Conservation (phyloP, 2,329 filamentous ascomycete species). For the Phialophora chinensis region DNA sequence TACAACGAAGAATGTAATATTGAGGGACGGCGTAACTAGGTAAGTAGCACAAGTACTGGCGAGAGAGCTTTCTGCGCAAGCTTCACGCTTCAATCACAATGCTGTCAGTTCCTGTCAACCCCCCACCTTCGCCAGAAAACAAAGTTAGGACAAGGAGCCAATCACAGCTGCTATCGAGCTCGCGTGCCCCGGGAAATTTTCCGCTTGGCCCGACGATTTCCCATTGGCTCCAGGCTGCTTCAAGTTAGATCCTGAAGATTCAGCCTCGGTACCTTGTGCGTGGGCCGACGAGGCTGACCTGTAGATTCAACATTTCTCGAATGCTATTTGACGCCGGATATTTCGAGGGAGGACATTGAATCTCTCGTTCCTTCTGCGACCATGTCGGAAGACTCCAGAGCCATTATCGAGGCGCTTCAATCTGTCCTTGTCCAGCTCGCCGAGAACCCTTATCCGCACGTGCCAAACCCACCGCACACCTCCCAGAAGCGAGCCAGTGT, state of each 20-base stretch:
- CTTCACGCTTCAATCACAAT: not conserved
- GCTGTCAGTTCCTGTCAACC: constrained; percentile 3
- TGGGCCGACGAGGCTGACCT: constrained; percentile 6
- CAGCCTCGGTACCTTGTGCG: constrained; percentile 11
- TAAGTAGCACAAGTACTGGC: not conserved
- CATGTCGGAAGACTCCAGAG: constrained; percentile 36
- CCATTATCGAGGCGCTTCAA: constrained; percentile 35
- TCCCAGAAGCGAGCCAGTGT: constrained; percentile 69
- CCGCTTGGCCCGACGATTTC: not conserved
- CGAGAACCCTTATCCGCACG: constrained; percentile 49
- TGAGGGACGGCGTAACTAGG: not conserved
- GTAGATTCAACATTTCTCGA: not conserved
- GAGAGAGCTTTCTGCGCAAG: not conserved
- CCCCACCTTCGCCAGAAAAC: constrained; percentile 14
- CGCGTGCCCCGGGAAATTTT: not conserved
- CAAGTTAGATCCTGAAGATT: not conserved
- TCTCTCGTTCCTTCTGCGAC: not conserved
- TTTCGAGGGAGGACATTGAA: no score
- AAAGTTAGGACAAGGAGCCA: constrained; percentile 6
- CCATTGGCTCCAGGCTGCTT: not conserved
- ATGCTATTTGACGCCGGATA: no score
- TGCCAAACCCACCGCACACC: constrained; percentile 51
- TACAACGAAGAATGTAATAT: not conserved
- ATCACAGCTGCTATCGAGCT: constrained; percentile 13
- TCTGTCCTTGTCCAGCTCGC: constrained; percentile 30